Evolutionary conservation across 176 grass and related monocot species (phyloP), one percentile per base, ranked within the genome.

Genomic region (Oryza brachyantha): DNA sequence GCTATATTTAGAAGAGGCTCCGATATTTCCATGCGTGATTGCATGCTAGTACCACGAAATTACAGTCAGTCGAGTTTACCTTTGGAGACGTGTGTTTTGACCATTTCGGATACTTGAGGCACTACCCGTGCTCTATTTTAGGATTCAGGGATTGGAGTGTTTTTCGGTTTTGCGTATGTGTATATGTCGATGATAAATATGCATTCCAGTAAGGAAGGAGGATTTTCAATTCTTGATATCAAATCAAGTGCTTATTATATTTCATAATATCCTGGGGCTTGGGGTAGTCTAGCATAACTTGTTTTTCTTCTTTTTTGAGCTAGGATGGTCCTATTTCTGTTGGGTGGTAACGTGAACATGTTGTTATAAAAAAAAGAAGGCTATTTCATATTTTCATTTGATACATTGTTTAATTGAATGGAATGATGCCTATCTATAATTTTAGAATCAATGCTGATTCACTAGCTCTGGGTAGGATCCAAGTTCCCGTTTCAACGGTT

Each of bases 1-100:
- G 8, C 79, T 87, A 78, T 83, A 78, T 59, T 78, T 77, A 60
- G 85, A 57, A 24, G 40, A 31, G 31, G 31, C 32, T 35, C 3
- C 13, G 40, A n/a, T 69, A 42, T 81, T 81, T 76, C n/a, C 65
- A 54, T 75, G 3, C 26, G 36, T 48, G 27, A 22, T 74, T 63
- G 66, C 57, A 12, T 64, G 74, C 8, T 54, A 40, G 39, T 29
- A 29, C 25, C 24, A 64, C 13, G 35, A 68, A 68, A 52, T n/a
- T 81, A 2, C 50, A 63, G 11, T n/a, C 50, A 63, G 11, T n/a
- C 1, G 48, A 12, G 46, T 1, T 50, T 7, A 13, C 21, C 35
- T 85, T 38, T 42, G 3, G 1, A 8, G 32, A 32, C 36, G 7
- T 40, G 64, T 4, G 1, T 27, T 48, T 24, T 31, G 43, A 55